These are phyloP conservation scores for Dissophora globulifera DNA, from an alignment of 192 early-diverging fungal genomes.

Conservation along the genomic window DNA sequence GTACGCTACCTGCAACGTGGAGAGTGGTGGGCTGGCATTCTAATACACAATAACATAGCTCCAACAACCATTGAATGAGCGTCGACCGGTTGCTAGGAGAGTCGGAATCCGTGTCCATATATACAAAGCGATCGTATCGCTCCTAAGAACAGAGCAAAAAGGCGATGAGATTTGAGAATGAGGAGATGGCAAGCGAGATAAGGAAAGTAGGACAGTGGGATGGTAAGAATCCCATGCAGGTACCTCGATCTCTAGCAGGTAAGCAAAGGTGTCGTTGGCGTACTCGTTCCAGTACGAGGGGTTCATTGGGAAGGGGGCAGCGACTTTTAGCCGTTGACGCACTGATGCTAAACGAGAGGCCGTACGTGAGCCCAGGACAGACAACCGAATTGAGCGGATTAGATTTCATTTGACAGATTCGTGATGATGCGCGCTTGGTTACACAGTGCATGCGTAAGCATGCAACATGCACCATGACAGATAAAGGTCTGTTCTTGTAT, in stretches of 20 bases:
- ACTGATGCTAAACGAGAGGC: slow-evolving; percentile 4
- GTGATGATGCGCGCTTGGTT: no score
- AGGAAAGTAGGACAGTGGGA: background rate
- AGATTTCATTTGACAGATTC: no score
- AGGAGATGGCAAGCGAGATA: background rate
- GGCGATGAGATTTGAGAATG: background rate
- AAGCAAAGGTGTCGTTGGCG: slow-evolving; percentile 41
- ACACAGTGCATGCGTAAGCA: no score
- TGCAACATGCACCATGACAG: no score
- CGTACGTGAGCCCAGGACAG: background rate
- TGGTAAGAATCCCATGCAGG: background rate
- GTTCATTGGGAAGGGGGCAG: slow-evolving; percentile 23
- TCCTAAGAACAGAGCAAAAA: background rate
- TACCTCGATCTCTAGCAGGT: slow-evolving; percentile 34
- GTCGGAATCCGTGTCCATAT: slow-evolving; percentile 4
- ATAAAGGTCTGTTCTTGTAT: no score
- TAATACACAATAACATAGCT: slow-evolving; percentile 25
- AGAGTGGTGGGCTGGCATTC: slow-evolving; percentile 12
- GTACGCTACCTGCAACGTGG: slow-evolving; percentile 21
- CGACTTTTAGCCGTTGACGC: slow-evolving; percentile 18
- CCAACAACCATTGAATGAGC: slow-evolving; percentile 34
- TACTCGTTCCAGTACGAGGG: slow-evolving; percentile 42
- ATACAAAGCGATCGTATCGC: slow-evolving; percentile 36
- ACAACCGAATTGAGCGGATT: no score
- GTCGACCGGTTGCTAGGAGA: slow-evolving; percentile 3